Conservation (phyloP, 345 rosid species). For the Camelina hispida region DNA sequence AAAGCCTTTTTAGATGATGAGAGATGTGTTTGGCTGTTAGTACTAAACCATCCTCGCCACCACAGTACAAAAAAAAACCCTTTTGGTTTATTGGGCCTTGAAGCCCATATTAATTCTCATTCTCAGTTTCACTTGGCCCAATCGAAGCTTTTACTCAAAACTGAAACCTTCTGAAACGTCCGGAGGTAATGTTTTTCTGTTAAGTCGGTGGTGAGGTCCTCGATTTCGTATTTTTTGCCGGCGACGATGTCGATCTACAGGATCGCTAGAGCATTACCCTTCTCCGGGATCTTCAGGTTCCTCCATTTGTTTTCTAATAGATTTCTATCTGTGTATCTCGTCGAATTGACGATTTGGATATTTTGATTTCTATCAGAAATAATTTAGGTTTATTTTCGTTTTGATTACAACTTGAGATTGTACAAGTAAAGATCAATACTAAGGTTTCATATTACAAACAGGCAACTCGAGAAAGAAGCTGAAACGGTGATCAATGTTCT, state of each 20-base stretch:
- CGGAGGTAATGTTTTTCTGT: background rate
- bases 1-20: constrained; percentile 16
- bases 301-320: background rate
- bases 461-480: constrained; percentile 83
- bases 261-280: constrained; percentile 58
- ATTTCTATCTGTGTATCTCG: background rate
- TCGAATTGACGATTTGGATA: background rate
- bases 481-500: constrained; percentile 82
- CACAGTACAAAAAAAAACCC: background rate
- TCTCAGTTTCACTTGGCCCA: background rate
- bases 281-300: constrained; percentile 69
- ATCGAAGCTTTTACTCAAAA: background rate
- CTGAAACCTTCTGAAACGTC: background rate
- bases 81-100: background rate
- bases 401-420: background rate
- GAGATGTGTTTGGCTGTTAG: constrained; percentile 25
- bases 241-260: constrained; percentile 48
- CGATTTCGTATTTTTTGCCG: background rate
- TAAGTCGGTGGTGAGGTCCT: background rate
- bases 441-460: constrained; percentile 17
- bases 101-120: background rate
- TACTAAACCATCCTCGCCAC: background rate
- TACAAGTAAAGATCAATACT: background rate
- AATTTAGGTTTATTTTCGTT: background rate
- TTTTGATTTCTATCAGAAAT: background rate